Base-by-base conservation (phyloP, 106 monocot species). In the Phalaenopsis aphrodite region DNA sequence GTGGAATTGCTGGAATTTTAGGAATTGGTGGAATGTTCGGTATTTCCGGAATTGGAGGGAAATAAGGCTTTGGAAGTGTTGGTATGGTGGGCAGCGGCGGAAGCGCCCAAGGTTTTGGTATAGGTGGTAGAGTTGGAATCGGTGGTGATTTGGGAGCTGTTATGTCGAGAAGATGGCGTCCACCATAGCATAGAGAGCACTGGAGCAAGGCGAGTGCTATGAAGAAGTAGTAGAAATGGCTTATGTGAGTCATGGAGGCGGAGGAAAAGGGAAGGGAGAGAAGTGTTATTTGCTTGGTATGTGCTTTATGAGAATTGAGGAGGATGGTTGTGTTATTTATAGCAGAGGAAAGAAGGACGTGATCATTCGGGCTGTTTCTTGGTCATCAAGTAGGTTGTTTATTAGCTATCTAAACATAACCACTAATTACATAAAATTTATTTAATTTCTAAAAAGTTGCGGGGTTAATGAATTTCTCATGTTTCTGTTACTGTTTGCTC, bases 91-190 rank as follows among this genome's bases (percentile, higher is more conserved):
- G 73, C 23, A 73, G 14, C 37, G 42, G 38, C 0, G 73, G 39
- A 1, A 73, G 11, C 8, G 71, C 10, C n/a, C 5, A 3, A 5
- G 43, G 43, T 45, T 19, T 19, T 24, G 71, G 71, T 2, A 71
- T 17, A 18, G 38, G 16, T 39, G 73, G 73, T 1, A 37, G 38
- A 17, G 73, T 30, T 21, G 52, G 12, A 52, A 12, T 14, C 12
- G 52, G 52, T 15, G 73, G 73, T 17, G 73, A 38, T 41, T 30
- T 41, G 14, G 73, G 41, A 14, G 42, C 42, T 0, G 73, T 14
- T 5, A 41, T 73, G 41, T 73, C 73, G 5, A 73, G 42, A 21
- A 73, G 73, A 39, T 73, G 73, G 41, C 73, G 73, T 41, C n/a
- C 73, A 17, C 73, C 73, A 42, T 41, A 12, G 19, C 37, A 73